Percentiles rank a stretch among this genome's conserved stretches.
Conservation (phyloP, 2,329 filamentous ascomycete species). For the Magnaporthiopsis rhizophila region DNA sequence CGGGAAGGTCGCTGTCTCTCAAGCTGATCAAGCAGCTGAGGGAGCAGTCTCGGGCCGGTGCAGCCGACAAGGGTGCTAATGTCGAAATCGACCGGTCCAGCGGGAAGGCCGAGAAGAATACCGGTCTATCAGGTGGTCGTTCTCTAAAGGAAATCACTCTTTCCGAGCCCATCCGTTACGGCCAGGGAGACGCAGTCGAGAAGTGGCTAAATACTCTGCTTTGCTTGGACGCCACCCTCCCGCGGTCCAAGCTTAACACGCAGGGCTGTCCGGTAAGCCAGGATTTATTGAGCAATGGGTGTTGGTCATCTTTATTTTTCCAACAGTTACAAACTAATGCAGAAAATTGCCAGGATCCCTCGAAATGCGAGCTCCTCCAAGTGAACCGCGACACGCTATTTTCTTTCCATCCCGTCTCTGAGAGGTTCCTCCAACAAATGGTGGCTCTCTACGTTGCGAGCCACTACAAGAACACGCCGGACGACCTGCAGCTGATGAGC, state of each 20-base stretch:
- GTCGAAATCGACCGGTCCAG: conserved; percentile 70
- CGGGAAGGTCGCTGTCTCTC: conserved; percentile 84
- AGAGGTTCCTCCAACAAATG: conserved; percentile 97
- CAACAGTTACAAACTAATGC: too few relatives aligned
- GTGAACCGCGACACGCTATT: conserved; percentile 97
- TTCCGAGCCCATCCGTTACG: conserved; percentile 89
- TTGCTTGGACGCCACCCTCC: conserved; percentile 86
- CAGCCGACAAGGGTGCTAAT: conserved; percentile 42
- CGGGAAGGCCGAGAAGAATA: conserved; percentile 62
- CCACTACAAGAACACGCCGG: conserved; percentile 96
- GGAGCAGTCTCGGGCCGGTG: conserved; percentile 72
- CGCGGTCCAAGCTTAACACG: conserved; percentile 62
- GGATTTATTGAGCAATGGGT: neutral
- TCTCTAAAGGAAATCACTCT: conserved; percentile 88
- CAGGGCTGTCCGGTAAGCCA: conserved; percentile 59
- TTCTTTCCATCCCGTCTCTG: conserved; percentile 93
- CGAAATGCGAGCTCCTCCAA: conserved; percentile 82
- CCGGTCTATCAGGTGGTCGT: conserved; percentile 55
- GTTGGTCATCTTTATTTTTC: too few relatives aligned
- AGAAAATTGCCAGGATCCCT: conserved; percentile 51
- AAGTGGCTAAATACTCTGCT: conserved; percentile 93
- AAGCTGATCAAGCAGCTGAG: conserved; percentile 96
- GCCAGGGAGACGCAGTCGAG: conserved; percentile 82
- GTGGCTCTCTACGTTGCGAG: conserved; percentile 95
- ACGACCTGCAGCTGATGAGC: conserved; percentile 97